Percentiles rank a stretch among this genome's conserved stretches.
Evolutionary conservation across 2,329 filamentous ascomycete species (phyloP).

Genomic region (Pseudocercospora fijiensis): DNA sequence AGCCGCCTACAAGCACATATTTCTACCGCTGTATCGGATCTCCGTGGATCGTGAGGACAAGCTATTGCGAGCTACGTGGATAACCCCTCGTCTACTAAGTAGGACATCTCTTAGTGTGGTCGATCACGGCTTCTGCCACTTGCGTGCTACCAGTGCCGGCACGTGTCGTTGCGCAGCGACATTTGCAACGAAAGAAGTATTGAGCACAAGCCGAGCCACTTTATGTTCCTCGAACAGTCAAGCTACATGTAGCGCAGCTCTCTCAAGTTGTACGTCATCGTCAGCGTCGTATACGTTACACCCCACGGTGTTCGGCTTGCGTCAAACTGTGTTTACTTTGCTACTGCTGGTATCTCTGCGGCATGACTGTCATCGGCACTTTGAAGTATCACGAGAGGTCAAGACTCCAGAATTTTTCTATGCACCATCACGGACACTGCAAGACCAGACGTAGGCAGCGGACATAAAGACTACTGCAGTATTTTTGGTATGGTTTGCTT

Average conservation of each 20-base stretch:
- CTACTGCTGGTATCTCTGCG: not conserved
- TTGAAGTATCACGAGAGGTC: not conserved
- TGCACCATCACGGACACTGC: not conserved
- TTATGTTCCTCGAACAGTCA: not conserved
- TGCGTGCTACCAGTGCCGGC: not conserved
- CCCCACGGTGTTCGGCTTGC: not conserved
- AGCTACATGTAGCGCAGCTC: not conserved
- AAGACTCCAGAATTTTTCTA: not conserved
- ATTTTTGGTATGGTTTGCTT: slow-evolving; percentile 10
- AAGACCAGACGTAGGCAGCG: not conserved
- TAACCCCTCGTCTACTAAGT: not conserved
- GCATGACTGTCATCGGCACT: not conserved
- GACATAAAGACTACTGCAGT: not conserved
- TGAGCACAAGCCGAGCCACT: not conserved
- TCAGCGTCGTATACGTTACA: not conserved
- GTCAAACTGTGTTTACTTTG: not conserved
- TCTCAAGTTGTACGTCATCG: not conserved
- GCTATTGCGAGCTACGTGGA: not conserved
- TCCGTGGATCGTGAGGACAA: not conserved
- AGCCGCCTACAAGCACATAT: too few relatives aligned
- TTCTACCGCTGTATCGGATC: not conserved
- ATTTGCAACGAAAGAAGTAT: not conserved
- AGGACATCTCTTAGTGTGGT: not conserved
- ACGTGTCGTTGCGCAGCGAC: not conserved
- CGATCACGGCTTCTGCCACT: not conserved